Evolutionary conservation across 805 yeast species (phyloP), one percentile per base, ranked within the genome.

Genomic region (Ogataea thermomethanolica): DNA sequence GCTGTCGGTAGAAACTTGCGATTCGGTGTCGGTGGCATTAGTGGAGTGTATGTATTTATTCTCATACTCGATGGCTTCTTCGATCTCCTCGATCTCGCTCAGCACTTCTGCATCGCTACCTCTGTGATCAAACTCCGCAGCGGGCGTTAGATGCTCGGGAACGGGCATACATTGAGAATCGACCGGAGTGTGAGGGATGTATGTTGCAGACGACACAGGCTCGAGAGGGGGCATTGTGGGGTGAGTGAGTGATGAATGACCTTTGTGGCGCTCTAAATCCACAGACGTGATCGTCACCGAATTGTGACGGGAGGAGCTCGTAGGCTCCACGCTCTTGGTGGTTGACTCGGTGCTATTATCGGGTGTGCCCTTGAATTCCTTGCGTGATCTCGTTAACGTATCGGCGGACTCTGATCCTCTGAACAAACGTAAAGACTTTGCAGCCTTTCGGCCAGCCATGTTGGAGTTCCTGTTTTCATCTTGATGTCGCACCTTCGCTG

Each of bases 151-250:
- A 54, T 74, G 78, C 50, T 71, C 72, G 22, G 64, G 58, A 11
- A 39, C 31, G 0, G 54, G 45, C 20, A 25, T 46, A 20, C 22
- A 27, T 10, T 32, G 35, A 3, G 56, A 43, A 29, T 61, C 60
- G 15, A 59, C 60, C 12, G 79, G 75, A 3, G 76, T 73, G 55
- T 81, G 86, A 3, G 89, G 89, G 41, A 79, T 72, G 54, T 81
- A 82, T 1, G 86, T 79, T 1, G 87, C 88, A 2, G 84, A 77
- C 0, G 84, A 78, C 0, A 79, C 75, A 0, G 86, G 85, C 43
- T 81, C 82, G 32, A 77, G 50, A 0, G 61, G 50, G 14, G 60
- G 49, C 20, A 57, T 14, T 6, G 49, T 40, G 14, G 43, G 17
- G 35, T 25, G 42, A 7, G 29, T 29, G 20, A 17, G 24, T 8